Evolutionary conservation across 495 filamentous ascomycete genomes (phyloP), one percentile per base, ranked within the genome.

Genomic region (Geopyxis carbonaria): DNA sequence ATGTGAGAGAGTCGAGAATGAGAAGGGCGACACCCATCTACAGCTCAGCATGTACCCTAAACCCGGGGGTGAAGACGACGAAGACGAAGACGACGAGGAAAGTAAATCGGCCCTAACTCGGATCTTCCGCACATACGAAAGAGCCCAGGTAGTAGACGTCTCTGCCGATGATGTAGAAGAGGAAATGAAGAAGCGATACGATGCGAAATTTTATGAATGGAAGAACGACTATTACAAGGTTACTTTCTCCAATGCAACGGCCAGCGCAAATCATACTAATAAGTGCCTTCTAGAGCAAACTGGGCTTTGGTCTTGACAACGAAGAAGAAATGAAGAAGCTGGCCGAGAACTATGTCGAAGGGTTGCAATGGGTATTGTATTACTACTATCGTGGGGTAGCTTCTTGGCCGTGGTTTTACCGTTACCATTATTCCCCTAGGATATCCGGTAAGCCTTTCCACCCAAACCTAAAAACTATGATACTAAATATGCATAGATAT

Each of bases 381-480:
- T 97, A 97, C 61, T 99, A 99, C 56, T 95, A 99, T 56, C 75
- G 79, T 38, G 89, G 91, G 34, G 85, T 99, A 39, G 91, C 77
- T 19, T 94, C 86, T 34, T 99, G 91, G 91, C 80, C 89, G 18
- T 99, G 91, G 91, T 99, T 80, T 60, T 99, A 94, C 60, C 59
- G 64, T 23, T 99, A 92, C 53, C 91, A 99, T 60, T 99, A 95
- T 59, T 77, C 91, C 3, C 91, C 91, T 6, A 93, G 92, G 81
- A 95, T 87, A 33, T 87, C 80, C 37, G 79, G 76, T 81, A 57
- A 53, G 63, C 31, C 53, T 28, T 21, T 22, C 8, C 14, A 9
- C 16, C 10, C 32, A 21, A 11, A 24, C 3, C 13, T 6, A 10
- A 5, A 5, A 29, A 4, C 28, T 38, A 5, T 18, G 21, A 14